Conservation (phyloP, 352 stramenopile genomes). For the Phytophthora gonapodyides region DNA sequence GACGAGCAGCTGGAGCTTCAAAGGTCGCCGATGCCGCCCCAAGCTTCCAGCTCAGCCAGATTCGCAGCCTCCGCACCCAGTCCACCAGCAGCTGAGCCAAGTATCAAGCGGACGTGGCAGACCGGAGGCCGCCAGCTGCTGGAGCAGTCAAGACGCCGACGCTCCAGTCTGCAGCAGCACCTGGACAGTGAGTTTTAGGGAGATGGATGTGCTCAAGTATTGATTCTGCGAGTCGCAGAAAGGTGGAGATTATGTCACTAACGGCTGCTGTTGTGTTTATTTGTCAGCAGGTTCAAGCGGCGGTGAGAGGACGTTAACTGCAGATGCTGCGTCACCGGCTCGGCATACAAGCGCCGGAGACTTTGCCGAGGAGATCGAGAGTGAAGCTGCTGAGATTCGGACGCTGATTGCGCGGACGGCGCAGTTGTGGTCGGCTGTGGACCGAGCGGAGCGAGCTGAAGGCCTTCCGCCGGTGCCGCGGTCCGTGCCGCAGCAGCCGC, state of each 20-base stretch:
- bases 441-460: slow-evolving; percentile 23
- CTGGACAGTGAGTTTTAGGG: slow-evolving; percentile 22
- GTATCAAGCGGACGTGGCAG: slow-evolving; percentile 12
- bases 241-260: slow-evolving; percentile 4
- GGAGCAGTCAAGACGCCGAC: slow-evolving; percentile 17
- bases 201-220: background rate
- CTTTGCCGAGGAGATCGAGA: slow-evolving; percentile 40
- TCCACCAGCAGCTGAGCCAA: slow-evolving; percentile 1
- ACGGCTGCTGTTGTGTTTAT: slow-evolving; percentile 7
- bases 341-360: slow-evolving; percentile 1
- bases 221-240: too few species aligned
- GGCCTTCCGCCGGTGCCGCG: background rate
- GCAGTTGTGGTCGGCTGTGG: slow-evolving; percentile 39
- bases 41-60: slow-evolving; percentile 3
- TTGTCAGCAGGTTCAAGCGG: slow-evolving; percentile 1
- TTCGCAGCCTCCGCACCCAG: background rate
- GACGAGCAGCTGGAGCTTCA: slow-evolving; percentile 5
- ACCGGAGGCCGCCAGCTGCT: slow-evolving; percentile 20
- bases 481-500: background rate
- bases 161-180: slow-evolving; percentile 22
- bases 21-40: background rate
- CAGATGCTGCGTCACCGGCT: background rate
- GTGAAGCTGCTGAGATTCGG: slow-evolving; percentile 38
- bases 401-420: slow-evolving; percentile 40
- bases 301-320: background rate